Evolutionary conservation across 805 yeast species (phyloP), one percentile per base, ranked within the genome.

Genomic region (Hanseniaspora taiwanica): DNA sequence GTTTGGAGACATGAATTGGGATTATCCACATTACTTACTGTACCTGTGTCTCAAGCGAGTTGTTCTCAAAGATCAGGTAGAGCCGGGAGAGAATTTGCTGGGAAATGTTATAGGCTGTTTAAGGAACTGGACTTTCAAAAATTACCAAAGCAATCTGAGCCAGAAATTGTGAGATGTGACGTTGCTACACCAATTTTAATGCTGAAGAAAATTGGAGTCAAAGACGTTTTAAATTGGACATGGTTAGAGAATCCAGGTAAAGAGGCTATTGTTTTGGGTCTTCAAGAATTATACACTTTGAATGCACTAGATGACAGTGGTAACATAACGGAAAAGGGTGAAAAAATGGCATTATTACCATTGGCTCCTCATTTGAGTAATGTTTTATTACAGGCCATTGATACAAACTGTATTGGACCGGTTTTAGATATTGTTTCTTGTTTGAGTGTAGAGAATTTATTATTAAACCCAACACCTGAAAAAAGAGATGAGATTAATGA

Each of bases 1-100:
- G 93, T 89, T 1, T 89, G 96, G 94, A 75, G 91, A 51, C 94
- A 89, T 52, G 86, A 80, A 49, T 63, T 91, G 31, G 96, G 96
- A 0, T 69, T 91, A 25, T 89, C 95, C n/a, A 82, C 96, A 0
- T 71, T 91, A 52, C 63, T 91, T 39, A 87, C 96, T 0, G 85
- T 91, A 1, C 91, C 98, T 1, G 78, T 91, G 18, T 86, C 97
- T 0, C 84, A 81, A 52, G 94, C 97, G 0, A 81, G 94, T 31
- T 98, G 97, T 0, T 74, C 82, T 27, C 99, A 91, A 64, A 68
- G 99, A 60, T 77, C 87, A 36, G 99, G 99, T 58, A 82, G 99
- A 69, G 97, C 99, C n/a, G 99, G 99, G 46, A 84, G 99, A 74
- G 97, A 91, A 62, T 71, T 76, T 14, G 74, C 81, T 23, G 99